Evolutionary conservation across 331 rosid genomes (phyloP).

Genomic region (Malus hybrid): DNA sequence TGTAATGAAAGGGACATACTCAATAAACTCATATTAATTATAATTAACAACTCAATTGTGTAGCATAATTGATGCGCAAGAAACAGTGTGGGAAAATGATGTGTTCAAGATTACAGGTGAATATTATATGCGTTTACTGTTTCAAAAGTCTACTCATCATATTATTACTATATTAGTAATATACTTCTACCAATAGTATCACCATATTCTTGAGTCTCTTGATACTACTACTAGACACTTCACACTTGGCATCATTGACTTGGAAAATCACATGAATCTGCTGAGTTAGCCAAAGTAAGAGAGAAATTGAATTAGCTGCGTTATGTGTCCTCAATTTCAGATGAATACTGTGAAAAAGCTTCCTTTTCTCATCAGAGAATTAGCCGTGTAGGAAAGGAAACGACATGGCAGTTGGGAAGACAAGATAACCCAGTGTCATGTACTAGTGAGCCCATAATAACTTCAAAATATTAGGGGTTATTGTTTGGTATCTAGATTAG

Average conservation of each 20-base stretch:
- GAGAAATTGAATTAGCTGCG: no score
- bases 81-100: slow-evolving; percentile 3
- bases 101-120: slow-evolving; percentile 4
- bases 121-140: not conserved
- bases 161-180: no score
- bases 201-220: no score
- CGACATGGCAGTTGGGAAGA: not conserved
- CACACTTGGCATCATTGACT: no score
- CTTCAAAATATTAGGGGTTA: not conserved
- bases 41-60: not conserved
- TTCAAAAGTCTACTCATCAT: not conserved
- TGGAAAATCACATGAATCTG: no score
- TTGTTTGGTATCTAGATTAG: no score
- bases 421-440: not conserved
- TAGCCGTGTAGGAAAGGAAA: not conserved
- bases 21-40: not conserved
- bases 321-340: no score
- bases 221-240: no score
- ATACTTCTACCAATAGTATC: no score
- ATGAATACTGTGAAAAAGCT: no score
- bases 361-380: no score
- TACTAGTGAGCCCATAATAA: not conserved
- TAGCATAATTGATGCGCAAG: not conserved
- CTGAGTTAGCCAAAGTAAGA: no score
- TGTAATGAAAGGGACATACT: not conserved